Evolutionary conservation across 805 yeast genomes (phyloP).

Genomic region (Wickerhamiella kurtzmanii): DNA sequence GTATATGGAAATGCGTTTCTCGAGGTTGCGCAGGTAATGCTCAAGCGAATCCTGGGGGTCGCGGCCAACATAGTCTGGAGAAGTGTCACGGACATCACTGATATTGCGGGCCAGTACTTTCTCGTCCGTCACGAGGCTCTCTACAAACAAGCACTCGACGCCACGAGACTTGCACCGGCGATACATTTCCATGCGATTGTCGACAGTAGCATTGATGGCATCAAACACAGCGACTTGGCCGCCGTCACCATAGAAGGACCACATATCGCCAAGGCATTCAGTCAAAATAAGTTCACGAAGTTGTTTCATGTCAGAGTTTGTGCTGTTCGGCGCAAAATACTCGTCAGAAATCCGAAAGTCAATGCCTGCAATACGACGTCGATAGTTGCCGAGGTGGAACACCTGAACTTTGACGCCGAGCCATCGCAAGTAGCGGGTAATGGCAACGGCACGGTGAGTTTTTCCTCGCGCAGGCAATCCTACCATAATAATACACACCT

Average conservation of each 20-base stretch:
- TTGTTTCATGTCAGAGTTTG: constrained; percentile 33
- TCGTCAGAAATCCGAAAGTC: constrained; percentile 50
- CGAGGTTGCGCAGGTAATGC: constrained; percentile 65
- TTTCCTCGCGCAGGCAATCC: constrained; percentile 96
- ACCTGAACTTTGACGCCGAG: constrained; percentile 85
- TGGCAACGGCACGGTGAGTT: constrained; percentile 80
- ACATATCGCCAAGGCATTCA: constrained; percentile 56
- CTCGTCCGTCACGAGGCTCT: constrained; percentile 67
- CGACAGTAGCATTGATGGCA: constrained; percentile 75
- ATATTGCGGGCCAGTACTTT: constrained; percentile 60
- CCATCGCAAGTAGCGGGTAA: constrained; percentile 90
- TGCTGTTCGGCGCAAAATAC: constrained; percentile 41
- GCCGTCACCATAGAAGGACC: constrained; percentile 50
- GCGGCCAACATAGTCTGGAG: constrained; percentile 80
- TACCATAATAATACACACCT: constrained; percentile 71
- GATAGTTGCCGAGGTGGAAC: constrained; percentile 84
- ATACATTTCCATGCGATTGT: constrained; percentile 43
- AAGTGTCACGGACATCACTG: constrained; percentile 59
- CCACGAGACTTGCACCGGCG: constrained; percentile 40
- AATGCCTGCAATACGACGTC: constrained; percentile 38
- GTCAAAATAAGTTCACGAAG: constrained; percentile 46
- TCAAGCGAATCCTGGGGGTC: constrained; percentile 56
- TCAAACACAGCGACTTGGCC: constrained; percentile 96
- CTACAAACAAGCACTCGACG: constrained; percentile 76
- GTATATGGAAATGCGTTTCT: constrained; percentile 52